Evolutionary conservation across 2,329 filamentous ascomycete species (phyloP), one percentile per base, ranked within the genome.

Genomic region (Aspergillus persii): DNA sequence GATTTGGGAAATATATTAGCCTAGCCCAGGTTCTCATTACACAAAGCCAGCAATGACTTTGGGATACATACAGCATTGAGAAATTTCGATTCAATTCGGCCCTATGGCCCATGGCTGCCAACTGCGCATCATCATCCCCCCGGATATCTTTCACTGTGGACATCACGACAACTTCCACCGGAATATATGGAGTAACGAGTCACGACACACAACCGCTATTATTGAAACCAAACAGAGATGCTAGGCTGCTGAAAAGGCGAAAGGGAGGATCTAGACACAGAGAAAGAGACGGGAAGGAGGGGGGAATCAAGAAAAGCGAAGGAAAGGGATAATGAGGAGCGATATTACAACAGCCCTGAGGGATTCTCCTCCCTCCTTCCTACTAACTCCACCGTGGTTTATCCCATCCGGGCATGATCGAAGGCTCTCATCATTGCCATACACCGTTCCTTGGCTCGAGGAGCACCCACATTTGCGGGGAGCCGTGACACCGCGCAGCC

Each of bases 21-120:
- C 9, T 18, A 27, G 57, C 27, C 48, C 51, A 15, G 31, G 18
- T 23, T 23, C 18, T 23, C 18, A 18, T 41, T 46, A 30, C 27
- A 41, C 12, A 23, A 8, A 31, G 50, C 33, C 7, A n/a, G n/a
- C 31, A 12, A 27, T 26, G 7, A 18, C 27, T 9, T 26, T 53
- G 23, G 26, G 31, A 49, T 27, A 67, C 71, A 50, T 67, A 75
- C 74, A 87, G 66, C 36, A 81, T 78, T 3, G 80, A 83, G 71
- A 86, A 86, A 63, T 86, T 83, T 29, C 85, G 78, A 65, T 84
- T 78, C 54, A 87, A 72, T 66, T 86, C 84, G 53, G 82, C 80
- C 72, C 81, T 81, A 69, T 86, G 80, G 58, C 86, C 86, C 63
- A 87, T 70, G 44, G 79, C 76, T n/a, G 81, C 82, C 67, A 85